Evolutionary conservation across 2,329 filamentous ascomycete species (phyloP), one percentile per base, ranked within the genome.

Genomic region (Fusarium nanum): DNA sequence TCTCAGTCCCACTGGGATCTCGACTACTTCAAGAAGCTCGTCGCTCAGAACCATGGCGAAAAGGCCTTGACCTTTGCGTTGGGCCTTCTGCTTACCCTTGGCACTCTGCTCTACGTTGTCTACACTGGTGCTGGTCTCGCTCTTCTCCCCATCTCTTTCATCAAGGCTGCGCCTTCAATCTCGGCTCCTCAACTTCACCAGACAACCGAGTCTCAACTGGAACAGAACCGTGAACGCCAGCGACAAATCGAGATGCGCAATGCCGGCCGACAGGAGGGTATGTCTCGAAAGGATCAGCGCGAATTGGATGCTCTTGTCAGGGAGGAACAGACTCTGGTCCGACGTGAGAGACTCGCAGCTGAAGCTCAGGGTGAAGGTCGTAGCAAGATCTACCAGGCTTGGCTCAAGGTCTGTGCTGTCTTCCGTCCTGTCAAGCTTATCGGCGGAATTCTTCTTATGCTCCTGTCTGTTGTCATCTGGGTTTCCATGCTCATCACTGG

Each of bases 401-500:
- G 94, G 93, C 87, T 91, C 74, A 97, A 93, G 81, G 79, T 92
- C 16, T 92, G 93, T 76, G 92, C 93, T 18, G 81, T 97, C 40
- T 92, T 98, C 80, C 89, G 94, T 10, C 96, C 96, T 2, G 83
- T 99, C 74, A 97, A 97, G 83, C 88, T 98, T 44, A 80, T 98
- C 16, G 92, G 93, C 3, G 96, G 96, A 16, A 84, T 98, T 50
- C 73, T 97, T 0, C 83, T 98, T 5, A 85, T 98, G 32, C 71
- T 93, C 3, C 78, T 97, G 23, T 86, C 93, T 1, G 80, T 97
- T 16, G 72, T 97, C 44, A 87, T 97, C 72, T 97, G 93, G 87
- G 87, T 91, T 11, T 97, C 93, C 14, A 98, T 99, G 93, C 87
- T 98, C 73, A 92, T 98, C 77, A 98, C 95, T 0, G 92, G 90